Evolutionary conservation across 2,329 filamentous ascomycete genomes (phyloP).

Genomic region (Pestalotiopsis fici): DNA sequence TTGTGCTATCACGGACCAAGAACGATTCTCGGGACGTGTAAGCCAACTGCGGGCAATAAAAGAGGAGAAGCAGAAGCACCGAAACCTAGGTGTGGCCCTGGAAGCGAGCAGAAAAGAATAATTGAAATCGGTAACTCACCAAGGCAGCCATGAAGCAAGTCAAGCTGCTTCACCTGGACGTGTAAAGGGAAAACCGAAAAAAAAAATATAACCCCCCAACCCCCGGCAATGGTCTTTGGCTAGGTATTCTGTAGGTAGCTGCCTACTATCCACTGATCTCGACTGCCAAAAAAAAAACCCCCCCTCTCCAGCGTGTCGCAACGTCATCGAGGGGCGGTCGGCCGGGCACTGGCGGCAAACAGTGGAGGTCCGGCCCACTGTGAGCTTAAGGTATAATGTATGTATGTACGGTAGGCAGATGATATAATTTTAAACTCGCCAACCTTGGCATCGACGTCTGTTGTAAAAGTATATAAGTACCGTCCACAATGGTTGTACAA

Average conservation of each 20-base stretch:
- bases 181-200: background rate
- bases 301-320: background rate
- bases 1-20: no score
- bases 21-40: no score
- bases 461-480: no score
- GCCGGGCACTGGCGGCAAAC: background rate
- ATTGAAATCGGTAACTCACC: slow-evolving; percentile 2
- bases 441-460: no score
- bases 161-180: slow-evolving; percentile 1
- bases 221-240: background rate
- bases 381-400: background rate
- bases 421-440: background rate
- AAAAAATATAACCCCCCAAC: no score
- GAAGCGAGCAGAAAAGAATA: background rate
- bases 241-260: no score
- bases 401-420: background rate
- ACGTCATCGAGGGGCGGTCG: background rate
- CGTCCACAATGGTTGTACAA: no score
- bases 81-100: no score
- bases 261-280: background rate
- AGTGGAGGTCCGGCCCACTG: background rate
- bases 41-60: no score
- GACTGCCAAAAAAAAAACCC: background rate
- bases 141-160: slow-evolving; percentile 12
- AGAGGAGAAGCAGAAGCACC: no score